phyloP scores from a whole-genome alignment of 495 filamentous ascomycete species.

The Parathielavia appendiculata region DNA sequence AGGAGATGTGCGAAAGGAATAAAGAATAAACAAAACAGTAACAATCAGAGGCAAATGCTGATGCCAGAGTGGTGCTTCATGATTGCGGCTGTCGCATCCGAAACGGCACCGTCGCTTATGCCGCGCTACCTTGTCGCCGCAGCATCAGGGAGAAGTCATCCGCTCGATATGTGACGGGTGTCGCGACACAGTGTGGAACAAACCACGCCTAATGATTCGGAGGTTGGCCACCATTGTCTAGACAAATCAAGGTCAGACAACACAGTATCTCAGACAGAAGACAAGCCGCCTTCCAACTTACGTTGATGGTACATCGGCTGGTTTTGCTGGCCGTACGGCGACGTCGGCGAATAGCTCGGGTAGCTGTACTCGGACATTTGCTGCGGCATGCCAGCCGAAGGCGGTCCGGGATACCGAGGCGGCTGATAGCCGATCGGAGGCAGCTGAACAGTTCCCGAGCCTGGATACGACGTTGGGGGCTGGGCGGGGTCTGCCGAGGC shows the following conservation, averaged over 20 bases:
- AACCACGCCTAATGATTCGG: neutral
- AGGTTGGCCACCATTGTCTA: slow-evolving; percentile 28
- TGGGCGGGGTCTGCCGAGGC: slow-evolving; percentile 53
- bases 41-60: neutral
- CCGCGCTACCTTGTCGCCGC: neutral
- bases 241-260: slow-evolving; percentile 11
- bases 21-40: slow-evolving; percentile 8
- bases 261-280: neutral
- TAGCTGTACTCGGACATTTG: slow-evolving; percentile 60
- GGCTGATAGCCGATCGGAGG: slow-evolving; percentile 83
- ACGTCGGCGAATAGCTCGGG: slow-evolving; percentile 60
- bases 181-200: neutral
- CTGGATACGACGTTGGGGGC: slow-evolving; percentile 55
- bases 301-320: slow-evolving; percentile 72
- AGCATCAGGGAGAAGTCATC: neutral
- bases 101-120: neutral
- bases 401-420: slow-evolving; percentile 62
- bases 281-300: slow-evolving; percentile 34
- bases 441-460: slow-evolving; percentile 60
- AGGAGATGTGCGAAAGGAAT: neutral
- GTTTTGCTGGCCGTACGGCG: slow-evolving; percentile 66
- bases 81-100: neutral
- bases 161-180: neutral
- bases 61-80: neutral
- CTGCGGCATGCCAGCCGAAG: slow-evolving; percentile 56